Evolutionary conservation across 257 asterid genomes (phyloP).

Genomic region (Jacaranda mimosifolia): DNA sequence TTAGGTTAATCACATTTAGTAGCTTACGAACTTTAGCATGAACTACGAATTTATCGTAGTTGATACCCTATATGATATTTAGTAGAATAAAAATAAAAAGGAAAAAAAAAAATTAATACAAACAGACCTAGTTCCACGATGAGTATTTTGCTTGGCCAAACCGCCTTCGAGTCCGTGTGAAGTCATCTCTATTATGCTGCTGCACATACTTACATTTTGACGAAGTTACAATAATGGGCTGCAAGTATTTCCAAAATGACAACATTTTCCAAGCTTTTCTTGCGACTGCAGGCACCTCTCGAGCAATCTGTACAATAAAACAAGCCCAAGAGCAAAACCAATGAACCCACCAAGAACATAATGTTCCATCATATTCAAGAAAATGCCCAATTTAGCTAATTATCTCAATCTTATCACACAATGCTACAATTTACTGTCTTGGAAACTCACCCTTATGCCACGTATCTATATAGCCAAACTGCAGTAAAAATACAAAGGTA

Average conservation of each 20-base stretch:
- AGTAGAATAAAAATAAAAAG: no score
- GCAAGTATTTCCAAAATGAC: constrained; percentile 36
- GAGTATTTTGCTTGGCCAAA: constrained; percentile 51
- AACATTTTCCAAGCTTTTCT: constrained; percentile 18
- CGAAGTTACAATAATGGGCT: constrained; percentile 57
- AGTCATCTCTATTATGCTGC: constrained; percentile 55
- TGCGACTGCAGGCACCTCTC: not conserved
- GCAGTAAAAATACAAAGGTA: not conserved
- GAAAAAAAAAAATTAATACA: constrained; percentile 56
- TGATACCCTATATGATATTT: no score
- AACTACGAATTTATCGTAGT: no score
- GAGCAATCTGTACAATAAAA: constrained; percentile 31
- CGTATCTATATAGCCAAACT: not conserved
- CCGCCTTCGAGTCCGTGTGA: constrained; percentile 54
- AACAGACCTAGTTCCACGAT: constrained; percentile 51
- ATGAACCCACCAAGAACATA: constrained; percentile 45
- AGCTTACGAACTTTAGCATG: no score
- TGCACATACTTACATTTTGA: no score
- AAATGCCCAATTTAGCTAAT: not conserved
- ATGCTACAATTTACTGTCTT: not conserved
- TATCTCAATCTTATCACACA: not conserved
- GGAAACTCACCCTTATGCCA: not conserved
- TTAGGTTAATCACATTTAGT: no score
- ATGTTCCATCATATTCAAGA: constrained; percentile 41
- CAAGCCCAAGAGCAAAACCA: constrained; percentile 38